Base-by-base conservation (phyloP, 192 early-diverging fungal species). In the Entophlyctis luteolus region DNA sequence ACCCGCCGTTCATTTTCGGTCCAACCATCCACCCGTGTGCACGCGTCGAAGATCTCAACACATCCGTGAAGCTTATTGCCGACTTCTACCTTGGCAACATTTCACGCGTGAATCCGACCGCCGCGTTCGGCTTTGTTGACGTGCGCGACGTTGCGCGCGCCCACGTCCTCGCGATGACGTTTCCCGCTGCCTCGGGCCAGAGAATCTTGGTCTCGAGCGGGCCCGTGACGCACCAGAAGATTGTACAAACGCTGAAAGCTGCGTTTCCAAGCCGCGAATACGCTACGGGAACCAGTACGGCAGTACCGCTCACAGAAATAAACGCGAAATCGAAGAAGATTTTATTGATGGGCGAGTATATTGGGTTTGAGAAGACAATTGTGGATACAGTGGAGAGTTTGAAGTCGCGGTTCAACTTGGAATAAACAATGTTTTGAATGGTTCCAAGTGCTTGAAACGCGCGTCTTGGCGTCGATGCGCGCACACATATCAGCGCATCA, bases 51-150 rank as follows among this genome's bases (percentile, higher is more conserved):
- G n/a, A n/a, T n/a, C n/a, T n/a, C n/a, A n/a, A n/a, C n/a, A n/a
- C n/a, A n/a, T n/a, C n/a, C n/a, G n/a, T n/a, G n/a, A n/a, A n/a
- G n/a, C n/a, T n/a, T n/a, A n/a, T n/a, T n/a, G n/a, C n/a, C n/a
- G n/a, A n/a, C n/a, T n/a, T n/a, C n/a, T n/a, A n/a, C n/a, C n/a
- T n/a, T n/a, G n/a, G n/a, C n/a, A n/a, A n/a, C n/a, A n/a, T n/a
- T n/a, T n/a, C n/a, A n/a, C n/a, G n/a, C n/a, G n/a, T n/a, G n/a
- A n/a, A n/a, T n/a, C n/a, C n/a, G n/a, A n/a, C n/a, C n/a, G n/a
- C n/a, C n/a, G n/a, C n/a, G n/a, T n/a, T n/a, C n/a, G 52, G 31
- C 59, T 70, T 54, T 62, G 59, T 68, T 5, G 68, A 70, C 68
- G 68, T 70, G 18, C 68, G 68, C 39, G 68, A 70, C 62, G 62